phyloP scores from a whole-genome alignment of 2,329 filamentous ascomycete species.

The Podosphaera leucotricha region DNA sequence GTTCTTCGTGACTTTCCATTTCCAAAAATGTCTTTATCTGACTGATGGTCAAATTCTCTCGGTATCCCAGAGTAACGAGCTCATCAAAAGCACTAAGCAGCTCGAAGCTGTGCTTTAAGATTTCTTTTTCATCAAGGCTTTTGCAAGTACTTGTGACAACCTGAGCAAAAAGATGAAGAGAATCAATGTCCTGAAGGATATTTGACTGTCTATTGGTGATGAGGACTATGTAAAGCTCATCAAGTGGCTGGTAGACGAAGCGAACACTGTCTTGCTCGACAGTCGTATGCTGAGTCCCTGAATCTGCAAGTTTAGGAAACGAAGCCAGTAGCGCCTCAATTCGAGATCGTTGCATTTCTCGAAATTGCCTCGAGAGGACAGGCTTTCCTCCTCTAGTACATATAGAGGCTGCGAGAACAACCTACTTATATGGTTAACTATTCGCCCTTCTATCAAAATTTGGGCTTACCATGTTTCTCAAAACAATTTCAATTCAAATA shows the following conservation, averaged over 20 bases:
- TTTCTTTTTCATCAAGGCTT: conserved; percentile 86
- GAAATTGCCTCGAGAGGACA: conserved; percentile 91
- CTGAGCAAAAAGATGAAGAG: conserved; percentile 90
- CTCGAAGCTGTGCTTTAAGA: conserved; percentile 84
- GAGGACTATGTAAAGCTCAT: conserved; percentile 98
- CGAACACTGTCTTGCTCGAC: conserved; percentile 98
- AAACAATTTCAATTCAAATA: not conserved
- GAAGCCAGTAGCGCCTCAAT: conserved; percentile 92
- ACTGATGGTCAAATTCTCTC: conserved; percentile 84
- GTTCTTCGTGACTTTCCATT: conserved; percentile 98
- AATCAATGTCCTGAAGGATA: conserved; percentile 97
- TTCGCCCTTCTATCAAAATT: not conserved
- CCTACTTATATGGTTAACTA: conserved; percentile 27
- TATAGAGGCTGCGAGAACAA: conserved; percentile 96
- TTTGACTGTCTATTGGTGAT: conserved; percentile 99
- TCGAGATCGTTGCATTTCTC: conserved; percentile 88
- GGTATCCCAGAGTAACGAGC: conserved; percentile 81
- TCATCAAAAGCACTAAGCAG: conserved; percentile 93
- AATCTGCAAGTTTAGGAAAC: conserved; percentile 92
- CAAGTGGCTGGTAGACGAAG: conserved; percentile 96
- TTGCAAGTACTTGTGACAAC: conserved; percentile 94
- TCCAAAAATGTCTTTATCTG: conserved; percentile 99
- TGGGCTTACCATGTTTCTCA: too few species aligned
- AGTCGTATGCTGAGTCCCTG: conserved; percentile 88
- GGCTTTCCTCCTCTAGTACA: conserved; percentile 96